These are phyloP conservation scores for Neurospora sp. DNA, from an alignment of 495 filamentous ascomycete genomes.

Conservation along the genomic window DNA sequence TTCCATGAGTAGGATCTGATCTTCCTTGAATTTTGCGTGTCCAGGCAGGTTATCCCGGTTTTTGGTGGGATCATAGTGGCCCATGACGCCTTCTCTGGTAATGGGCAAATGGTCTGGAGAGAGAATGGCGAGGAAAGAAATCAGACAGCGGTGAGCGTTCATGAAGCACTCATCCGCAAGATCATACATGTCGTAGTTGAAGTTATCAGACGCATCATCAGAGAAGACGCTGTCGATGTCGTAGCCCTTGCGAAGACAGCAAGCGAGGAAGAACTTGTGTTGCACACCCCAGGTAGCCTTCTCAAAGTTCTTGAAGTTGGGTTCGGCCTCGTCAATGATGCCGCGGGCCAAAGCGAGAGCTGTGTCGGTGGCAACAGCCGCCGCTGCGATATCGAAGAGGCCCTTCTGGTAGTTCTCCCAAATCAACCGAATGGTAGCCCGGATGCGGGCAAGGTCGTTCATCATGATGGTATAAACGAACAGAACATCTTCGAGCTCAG, in stretches of 20 bases:
- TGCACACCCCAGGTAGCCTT: conserved; percentile 17
- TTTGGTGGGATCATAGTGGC: background rate
- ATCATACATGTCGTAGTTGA: conserved; percentile 26
- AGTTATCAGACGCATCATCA: conserved; percentile 3
- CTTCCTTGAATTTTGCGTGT: conserved; percentile 21
- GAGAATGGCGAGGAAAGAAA: conserved; percentile 13
- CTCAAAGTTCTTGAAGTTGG: conserved; percentile 14
- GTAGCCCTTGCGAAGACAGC: conserved; percentile 15
- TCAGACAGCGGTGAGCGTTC: conserved; percentile 14
- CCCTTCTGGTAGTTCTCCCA: conserved; percentile 20
- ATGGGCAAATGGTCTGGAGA: conserved; percentile 10
- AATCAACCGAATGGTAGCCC: conserved; percentile 9
- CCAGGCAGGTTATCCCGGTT: conserved; percentile 16
- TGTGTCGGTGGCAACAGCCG: conserved; percentile 31
- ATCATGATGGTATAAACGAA: conserved; percentile 14
- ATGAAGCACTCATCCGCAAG: conserved; percentile 15
- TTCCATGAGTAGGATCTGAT: conserved; percentile 20
- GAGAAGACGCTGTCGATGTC: background rate
- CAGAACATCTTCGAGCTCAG: conserved; percentile 16
- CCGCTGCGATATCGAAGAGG: conserved; percentile 24
- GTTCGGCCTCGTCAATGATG: conserved; percentile 26
- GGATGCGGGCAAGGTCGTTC: conserved; percentile 16
- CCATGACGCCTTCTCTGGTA: too few species aligned
- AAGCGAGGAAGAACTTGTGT: conserved; percentile 11
- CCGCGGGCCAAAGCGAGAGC: conserved; percentile 29